Conservation (phyloP, 768 basidiomycete species). For the Psilocybe cyanescens region DNA sequence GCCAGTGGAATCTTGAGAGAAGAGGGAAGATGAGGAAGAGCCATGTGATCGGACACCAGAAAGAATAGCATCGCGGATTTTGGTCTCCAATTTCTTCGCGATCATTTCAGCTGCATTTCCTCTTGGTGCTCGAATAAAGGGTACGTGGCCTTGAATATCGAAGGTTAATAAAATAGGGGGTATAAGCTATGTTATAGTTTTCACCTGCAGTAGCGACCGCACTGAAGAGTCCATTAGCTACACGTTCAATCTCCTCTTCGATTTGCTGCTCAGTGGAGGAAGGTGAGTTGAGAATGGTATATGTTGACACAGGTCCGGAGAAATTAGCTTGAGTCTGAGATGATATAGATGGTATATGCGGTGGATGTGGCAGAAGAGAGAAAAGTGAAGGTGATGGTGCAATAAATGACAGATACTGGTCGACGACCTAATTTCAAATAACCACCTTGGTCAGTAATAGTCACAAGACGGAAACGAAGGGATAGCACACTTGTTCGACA, state of each 20-base stretch:
- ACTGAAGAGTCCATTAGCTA: constrained; percentile 90
- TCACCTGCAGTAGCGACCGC: constrained; percentile 86
- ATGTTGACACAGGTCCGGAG: constrained; percentile 59
- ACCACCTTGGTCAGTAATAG: constrained; percentile 6
- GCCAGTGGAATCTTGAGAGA: constrained; percentile 80
- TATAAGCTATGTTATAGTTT: constrained; percentile 17
- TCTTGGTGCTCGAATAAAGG: constrained; percentile 91
- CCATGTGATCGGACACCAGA: constrained; percentile 65
- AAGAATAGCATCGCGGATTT: constrained; percentile 85
- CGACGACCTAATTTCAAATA: constrained; percentile 68
- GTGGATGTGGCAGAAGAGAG: constrained; percentile 74
- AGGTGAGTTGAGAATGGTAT: constrained; percentile 89
- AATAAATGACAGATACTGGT: constrained; percentile 97
- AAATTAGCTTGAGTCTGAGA: constrained; percentile 33
- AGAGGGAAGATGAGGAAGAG: constrained; percentile 57
- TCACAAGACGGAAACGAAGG: neutral
- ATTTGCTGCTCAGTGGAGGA: constrained; percentile 88
- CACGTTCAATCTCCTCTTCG: constrained; percentile 90
- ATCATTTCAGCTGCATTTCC: constrained; percentile 99
- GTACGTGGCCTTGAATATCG: constrained; percentile 71
- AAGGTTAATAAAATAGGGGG: neutral
- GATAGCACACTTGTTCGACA: constrained; percentile 68
- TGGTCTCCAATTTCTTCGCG: constrained; percentile 92
- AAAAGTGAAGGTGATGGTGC: constrained; percentile 92
- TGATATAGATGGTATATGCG: constrained; percentile 39